Conservation (phyloP, 495 filamentous ascomycete genomes). For the Clohesyomyces aquaticus region DNA sequence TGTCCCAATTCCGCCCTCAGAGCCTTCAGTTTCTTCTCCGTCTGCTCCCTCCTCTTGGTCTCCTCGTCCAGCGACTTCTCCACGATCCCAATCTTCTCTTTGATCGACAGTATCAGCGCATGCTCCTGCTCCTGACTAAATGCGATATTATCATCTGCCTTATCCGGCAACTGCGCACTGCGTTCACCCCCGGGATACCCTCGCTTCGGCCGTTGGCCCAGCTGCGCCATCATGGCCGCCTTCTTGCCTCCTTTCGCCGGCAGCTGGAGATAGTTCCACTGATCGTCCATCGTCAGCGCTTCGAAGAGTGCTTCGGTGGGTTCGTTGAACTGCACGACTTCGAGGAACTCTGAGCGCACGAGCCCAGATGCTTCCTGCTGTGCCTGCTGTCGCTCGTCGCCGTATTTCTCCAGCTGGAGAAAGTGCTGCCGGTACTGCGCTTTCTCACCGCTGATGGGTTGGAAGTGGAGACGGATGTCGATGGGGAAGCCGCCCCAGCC, state of each 20-base stretch:
- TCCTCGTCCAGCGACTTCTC: constrained; percentile 34
- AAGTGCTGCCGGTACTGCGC: constrained; percentile 89
- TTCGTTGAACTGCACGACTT: constrained; percentile 95
- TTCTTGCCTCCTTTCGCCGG: constrained; percentile 31
- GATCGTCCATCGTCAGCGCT: constrained; percentile 44
- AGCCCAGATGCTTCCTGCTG: constrained; percentile 63
- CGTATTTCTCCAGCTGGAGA: constrained; percentile 88
- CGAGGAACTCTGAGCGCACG: constrained; percentile 76
- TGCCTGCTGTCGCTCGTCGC: constrained; percentile 73
- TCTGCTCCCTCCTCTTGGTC: constrained; percentile 24
- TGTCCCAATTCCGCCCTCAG: constrained; percentile 32
- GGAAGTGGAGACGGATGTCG: constrained; percentile 88
- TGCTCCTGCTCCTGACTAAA: constrained; percentile 38
- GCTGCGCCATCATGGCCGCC: constrained; percentile 23
- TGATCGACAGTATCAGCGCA: constrained; percentile 18
- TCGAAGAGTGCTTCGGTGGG: constrained; percentile 63
- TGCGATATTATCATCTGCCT: constrained; percentile 26
- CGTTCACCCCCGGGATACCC: constrained; percentile 33
- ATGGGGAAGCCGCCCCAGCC: constrained; percentile 99
- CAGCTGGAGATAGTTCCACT: constrained; percentile 44
- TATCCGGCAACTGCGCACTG: constrained; percentile 34
- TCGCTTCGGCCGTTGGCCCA: constrained; percentile 29
- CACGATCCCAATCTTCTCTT: constrained; percentile 29
- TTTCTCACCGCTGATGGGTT: constrained; percentile 82
- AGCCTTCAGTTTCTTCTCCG: constrained; percentile 29